Conservation (phyloP, 1,139 yeast genomes). For the Eremothecium coryli region DNA sequence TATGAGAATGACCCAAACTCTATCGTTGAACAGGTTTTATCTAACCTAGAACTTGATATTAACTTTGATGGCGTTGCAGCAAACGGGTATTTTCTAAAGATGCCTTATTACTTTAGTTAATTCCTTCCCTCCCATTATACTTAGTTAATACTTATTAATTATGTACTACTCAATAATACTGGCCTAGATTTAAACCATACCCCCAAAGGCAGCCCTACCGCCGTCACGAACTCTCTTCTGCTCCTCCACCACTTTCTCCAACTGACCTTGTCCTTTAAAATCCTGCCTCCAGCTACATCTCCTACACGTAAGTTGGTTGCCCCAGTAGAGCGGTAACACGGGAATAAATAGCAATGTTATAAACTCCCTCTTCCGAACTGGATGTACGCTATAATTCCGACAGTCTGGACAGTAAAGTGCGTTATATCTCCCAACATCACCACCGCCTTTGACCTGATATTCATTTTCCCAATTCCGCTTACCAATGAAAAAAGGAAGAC, state of each 20-base stretch:
- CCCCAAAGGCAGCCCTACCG: conserved; percentile 9
- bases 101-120: too few species aligned
- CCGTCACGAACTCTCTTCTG: conserved; percentile 18
- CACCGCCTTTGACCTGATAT: conserved; percentile 16
- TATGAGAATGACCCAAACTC: neutral
- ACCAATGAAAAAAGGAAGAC: conserved; percentile 32
- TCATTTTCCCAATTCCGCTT: conserved; percentile 24
- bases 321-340: conserved; percentile 39
- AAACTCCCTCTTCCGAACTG: conserved; percentile 38
- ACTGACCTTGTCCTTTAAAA: conserved; percentile 30
- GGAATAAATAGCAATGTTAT: conserved; percentile 41
- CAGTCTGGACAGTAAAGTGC: conserved; percentile 33
- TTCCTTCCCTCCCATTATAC: too few species aligned
- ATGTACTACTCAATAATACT: too few species aligned
- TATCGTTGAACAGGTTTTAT: neutral
- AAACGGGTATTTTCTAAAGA: too few species aligned
- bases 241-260: conserved; percentile 30
- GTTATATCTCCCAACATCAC: conserved; percentile 19
- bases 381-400: conserved; percentile 36
- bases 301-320: conserved; percentile 36
- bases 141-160: too few species aligned
- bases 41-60: neutral
- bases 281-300: conserved; percentile 41
- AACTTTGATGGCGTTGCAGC: neutral
- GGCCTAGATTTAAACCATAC: too few species aligned